Evolutionary conservation across 345 rosid genomes (phyloP).

Genomic region (Bruguiera sexangula): DNA sequence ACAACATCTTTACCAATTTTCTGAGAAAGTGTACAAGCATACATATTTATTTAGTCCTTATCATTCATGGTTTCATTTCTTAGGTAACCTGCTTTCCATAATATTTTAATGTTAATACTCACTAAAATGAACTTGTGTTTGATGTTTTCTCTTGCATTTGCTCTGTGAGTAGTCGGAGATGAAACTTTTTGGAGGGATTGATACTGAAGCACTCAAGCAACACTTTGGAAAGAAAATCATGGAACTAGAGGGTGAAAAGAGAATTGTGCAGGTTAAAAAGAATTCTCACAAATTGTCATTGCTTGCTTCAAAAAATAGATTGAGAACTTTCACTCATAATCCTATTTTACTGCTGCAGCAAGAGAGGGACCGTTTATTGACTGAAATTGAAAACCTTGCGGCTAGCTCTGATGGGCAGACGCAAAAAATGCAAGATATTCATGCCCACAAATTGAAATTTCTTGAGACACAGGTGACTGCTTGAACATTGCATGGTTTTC

Average conservation of each 20-base stretch:
- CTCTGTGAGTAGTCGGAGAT: constrained; percentile 70
- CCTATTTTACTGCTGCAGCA: constrained; percentile 47
- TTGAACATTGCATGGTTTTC: constrained; percentile 1
- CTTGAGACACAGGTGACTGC: constrained; percentile 77
- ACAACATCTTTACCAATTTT: background rate
- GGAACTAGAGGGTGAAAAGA: constrained; percentile 89
- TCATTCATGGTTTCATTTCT: background rate
- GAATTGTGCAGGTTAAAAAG: constrained; percentile 66
- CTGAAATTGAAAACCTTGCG: constrained; percentile 85
- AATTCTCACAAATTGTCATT: constrained; percentile 13
- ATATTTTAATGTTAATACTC: background rate
- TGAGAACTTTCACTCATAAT: background rate
- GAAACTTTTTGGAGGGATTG: constrained; percentile 80
- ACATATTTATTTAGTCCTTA: background rate
- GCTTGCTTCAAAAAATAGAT: background rate
- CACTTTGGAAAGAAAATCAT: constrained; percentile 93
- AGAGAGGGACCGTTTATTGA: constrained; percentile 81
- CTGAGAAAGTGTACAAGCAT: background rate
- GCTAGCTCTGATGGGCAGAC: constrained; percentile 78
- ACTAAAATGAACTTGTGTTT: background rate
- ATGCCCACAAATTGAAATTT: constrained; percentile 75
- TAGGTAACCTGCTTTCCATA: too few species aligned
- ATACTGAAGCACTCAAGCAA: constrained; percentile 71
- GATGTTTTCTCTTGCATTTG: background rate
- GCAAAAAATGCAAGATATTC: constrained; percentile 75